Base-by-base conservation (phyloP, 306 rosid genomes). In the Quercus alba region DNA sequence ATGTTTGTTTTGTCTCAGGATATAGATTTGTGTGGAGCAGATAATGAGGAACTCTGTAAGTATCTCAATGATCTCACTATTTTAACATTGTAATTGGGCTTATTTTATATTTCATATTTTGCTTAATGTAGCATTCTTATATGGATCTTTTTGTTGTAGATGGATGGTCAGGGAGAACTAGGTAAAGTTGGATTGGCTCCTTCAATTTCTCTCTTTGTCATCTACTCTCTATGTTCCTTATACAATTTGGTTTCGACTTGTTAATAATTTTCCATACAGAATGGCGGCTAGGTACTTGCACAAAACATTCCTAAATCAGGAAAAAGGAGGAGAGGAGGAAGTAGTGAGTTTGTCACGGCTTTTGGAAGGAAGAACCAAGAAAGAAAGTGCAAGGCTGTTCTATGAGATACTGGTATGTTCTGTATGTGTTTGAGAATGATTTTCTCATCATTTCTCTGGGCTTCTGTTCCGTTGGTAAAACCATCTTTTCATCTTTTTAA, bases 391-490 rank as follows among this genome's bases (percentile, higher is more conserved):
- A 51, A 82, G 87, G 79, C 77, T 93, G 59, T 95, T 95, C 77
- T 88, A 91, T 73, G 99, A 95, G 89, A 54, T 89, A 70, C 88
- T 95, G 97, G 99, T 96, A 91, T 18, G 87, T 82, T 75, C 30
- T 52, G 58, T 79, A 31, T 55, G 35, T 38, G 56, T 81, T 86
- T 71, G 58, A 59, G 56, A 38, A 58, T 74, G 44, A 56, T 58
- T 44, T 71, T 17, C 25, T 54, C 71, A 57, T 63, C 19, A 33
- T 30, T 61, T 18, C 51, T 17, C 76, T 33, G 38, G 38, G 63
- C 44, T 14, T 35, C 70, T 63, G 4, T 15, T 63, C 13, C 2
- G 4, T 67, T 66, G 21, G 9, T 66, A 18, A 30, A 41, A 41
- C 46, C 46, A 41, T 8, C 11, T 38, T 38, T 38, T 38, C 46